Evolutionary conservation across 371 early-diverging fungal genomes (phyloP).

Genomic region (Mucor indicus): DNA sequence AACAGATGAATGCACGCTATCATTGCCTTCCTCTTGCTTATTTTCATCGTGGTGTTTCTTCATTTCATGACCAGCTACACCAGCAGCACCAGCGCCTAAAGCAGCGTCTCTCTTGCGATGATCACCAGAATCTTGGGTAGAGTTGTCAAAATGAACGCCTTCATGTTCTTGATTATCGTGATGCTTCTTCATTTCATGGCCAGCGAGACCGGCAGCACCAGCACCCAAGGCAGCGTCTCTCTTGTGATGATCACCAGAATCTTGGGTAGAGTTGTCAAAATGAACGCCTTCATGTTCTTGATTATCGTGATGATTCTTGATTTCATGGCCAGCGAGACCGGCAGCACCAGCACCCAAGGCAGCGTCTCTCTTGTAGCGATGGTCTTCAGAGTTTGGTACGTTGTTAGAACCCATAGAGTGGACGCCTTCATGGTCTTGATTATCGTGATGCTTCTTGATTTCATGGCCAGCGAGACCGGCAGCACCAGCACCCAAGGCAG

Average conservation of each 20-base stretch:
- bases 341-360: conserved; percentile 14
- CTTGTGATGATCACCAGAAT: no score
- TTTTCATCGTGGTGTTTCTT: conserved; percentile 6
- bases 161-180: neutral
- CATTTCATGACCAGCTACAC: conserved; percentile 9
- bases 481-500: conserved; percentile 8
- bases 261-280: no score
- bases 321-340: conserved; percentile 8
- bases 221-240: no score
- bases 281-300: neutral
- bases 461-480: conserved; percentile 12
- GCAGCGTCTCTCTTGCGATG: conserved; percentile 8
- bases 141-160: neutral
- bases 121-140: neutral
- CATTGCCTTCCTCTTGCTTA: neutral
- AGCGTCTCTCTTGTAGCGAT: conserved; percentile 11
- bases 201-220: neutral
- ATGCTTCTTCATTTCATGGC: neutral
- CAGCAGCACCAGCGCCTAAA: conserved; percentile 10
- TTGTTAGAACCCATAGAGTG: neutral
- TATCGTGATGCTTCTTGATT: conserved; percentile 8
- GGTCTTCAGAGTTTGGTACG: neutral
- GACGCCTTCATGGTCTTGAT: neutral
- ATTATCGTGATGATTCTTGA: conserved; percentile 8
- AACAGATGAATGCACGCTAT: neutral